These are phyloP conservation scores for Fusarium penzigii DNA, from an alignment of 2,329 filamentous ascomycete species.

Conservation along the genomic window DNA sequence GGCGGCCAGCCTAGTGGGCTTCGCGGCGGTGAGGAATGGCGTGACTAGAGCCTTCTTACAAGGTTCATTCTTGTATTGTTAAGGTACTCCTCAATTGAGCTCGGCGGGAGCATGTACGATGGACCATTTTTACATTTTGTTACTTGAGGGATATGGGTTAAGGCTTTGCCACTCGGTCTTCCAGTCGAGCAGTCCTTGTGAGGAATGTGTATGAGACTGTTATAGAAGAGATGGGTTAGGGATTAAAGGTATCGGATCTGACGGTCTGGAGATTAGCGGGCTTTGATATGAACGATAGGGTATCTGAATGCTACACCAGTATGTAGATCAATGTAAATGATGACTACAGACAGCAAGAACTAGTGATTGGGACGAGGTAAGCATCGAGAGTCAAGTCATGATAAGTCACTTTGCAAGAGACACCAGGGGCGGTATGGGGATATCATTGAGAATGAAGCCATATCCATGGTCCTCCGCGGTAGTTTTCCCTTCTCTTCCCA, in stretches of 20 bases:
- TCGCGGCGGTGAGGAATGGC: conserved; percentile 50
- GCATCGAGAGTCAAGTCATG: neutral
- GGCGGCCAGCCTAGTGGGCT: conserved; percentile 40
- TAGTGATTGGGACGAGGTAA: neutral
- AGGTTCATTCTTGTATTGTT: conserved; percentile 1
- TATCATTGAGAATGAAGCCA: conserved; percentile 11
- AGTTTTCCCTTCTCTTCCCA: conserved; percentile 5
- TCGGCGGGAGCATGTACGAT: conserved; percentile 16
- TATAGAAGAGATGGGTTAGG: conserved; percentile 13
- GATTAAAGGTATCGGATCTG: neutral
- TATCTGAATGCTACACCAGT: neutral
- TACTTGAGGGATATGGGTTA: conserved; percentile 7
- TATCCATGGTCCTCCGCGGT: neutral
- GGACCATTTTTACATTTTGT: conserved; percentile 17
- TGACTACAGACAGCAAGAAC: neutral
- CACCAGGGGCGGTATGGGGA: conserved; percentile 13
- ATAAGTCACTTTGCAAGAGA: neutral
- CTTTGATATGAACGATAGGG: neutral
- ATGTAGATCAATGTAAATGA: neutral
- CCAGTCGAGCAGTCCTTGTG: conserved; percentile 1
- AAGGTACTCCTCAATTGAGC: conserved; percentile 8
- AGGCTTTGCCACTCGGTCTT: neutral
- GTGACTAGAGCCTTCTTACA: conserved; percentile 31
- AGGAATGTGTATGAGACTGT: conserved; percentile 1
- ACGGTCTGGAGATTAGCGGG: neutral